Percentiles rank a stretch among this genome's conserved stretches.
Conservation (phyloP, 139 green algal genomes). For the Asterochloris sp. region DNA sequence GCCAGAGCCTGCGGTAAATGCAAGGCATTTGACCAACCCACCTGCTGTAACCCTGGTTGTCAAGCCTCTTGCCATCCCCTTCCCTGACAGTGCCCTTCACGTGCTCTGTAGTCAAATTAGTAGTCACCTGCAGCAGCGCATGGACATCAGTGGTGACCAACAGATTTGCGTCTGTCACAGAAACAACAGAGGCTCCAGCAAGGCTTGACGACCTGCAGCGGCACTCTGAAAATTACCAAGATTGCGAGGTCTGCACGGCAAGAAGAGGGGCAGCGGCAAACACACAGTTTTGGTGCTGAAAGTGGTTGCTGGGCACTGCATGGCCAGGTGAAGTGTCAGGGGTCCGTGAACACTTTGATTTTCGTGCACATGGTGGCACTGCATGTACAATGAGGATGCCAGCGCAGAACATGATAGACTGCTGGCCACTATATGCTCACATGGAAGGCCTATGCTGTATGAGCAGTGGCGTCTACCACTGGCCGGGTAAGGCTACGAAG, state of each 20-base stretch:
- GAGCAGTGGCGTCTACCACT: no score
- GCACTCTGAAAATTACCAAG: not conserved
- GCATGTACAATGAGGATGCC: no score
- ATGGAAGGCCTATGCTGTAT: no score
- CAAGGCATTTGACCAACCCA: not conserved
- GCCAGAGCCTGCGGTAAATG: not conserved
- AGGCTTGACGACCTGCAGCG: not conserved
- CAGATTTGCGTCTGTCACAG: not conserved
- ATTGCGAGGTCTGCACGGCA: not conserved
- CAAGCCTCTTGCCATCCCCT: constrained; percentile 32
- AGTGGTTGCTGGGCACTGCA: no score
- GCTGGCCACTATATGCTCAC: no score
- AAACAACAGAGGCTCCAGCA: not conserved
- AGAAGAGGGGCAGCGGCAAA: not conserved
- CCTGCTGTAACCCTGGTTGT: constrained; percentile 22
- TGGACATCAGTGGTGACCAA: not conserved
- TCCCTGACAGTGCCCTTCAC: constrained; percentile 36
- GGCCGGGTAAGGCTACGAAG: no score
- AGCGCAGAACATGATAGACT: no score
- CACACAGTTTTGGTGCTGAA: no score
- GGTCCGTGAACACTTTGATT: no score
- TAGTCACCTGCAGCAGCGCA: constrained; percentile 46
- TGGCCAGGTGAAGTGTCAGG: no score
- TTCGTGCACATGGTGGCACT: no score
- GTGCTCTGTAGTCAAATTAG: constrained; percentile 62